Evolutionary conservation across 305 asterid genomes (phyloP), one percentile per base, ranked within the genome.

Genomic region (Solanum hybrid): DNA sequence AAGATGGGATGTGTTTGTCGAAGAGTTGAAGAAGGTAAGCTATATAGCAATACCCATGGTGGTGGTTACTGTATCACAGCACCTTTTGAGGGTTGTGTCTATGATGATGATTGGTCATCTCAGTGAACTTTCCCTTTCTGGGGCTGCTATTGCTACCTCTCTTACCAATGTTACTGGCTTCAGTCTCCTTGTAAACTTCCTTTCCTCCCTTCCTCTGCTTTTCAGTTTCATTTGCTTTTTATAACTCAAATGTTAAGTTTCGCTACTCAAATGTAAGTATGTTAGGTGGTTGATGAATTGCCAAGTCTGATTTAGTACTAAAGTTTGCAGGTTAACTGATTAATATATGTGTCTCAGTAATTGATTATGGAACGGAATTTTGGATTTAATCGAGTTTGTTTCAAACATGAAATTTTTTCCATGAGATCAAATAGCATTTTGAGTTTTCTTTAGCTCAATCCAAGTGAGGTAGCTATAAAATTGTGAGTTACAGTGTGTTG

Each of bases 71-170:
- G 88, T 84, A 10, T 82, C 87, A 10, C 91, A 87, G 51, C 85
- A 87, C 60, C 51, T 90, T 6, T 37, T 90, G 40, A 85, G 66
- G 35, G 88, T 86, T 42, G 75, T 87, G 6, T 40, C 88, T 2
- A 51, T 90, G 79, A 88, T 90, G 77, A 90, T 90, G 91, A 72
- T 90, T 19, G 91, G 91, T 0, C 91, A 80, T 29, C 86, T 90
- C 24, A 88, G 87, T 24, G 90, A 88, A 34, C 90, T 90, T 19
- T 84, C 90, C 4, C 85, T 90, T 17, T 90, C 91, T 34, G 85
- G 91, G 26, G 88, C 87, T 69, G 90, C 91, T 40, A 87, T 90
- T 56, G 88, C 91, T 31, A 88, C 88, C 19, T 90, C 91, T 73
- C 60, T 90, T 35, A 73, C 88, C 77, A 88, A 88, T 84, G 90